Percentiles rank a stretch among this genome's conserved stretches.
Evolutionary conservation across 352 stramenopile species (phyloP).

Genomic region (Plasmopara muralis): DNA sequence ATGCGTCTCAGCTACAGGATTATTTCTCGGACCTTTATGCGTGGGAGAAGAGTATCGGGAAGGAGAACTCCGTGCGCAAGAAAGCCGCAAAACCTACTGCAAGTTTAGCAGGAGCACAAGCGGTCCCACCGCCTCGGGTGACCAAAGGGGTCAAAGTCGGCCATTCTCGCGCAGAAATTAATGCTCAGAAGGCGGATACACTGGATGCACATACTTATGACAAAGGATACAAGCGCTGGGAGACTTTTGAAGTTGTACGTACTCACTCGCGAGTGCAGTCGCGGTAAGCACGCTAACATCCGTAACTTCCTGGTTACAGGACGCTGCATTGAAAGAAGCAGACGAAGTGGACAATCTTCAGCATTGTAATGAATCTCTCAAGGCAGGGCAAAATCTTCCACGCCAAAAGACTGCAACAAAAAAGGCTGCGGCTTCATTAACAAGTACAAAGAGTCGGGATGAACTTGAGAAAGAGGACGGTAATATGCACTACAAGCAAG

Average conservation of each 20-base stretch:
- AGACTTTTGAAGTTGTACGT: conserved; percentile 81
- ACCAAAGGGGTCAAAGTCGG: conserved; percentile 3
- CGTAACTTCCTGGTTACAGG: conserved; percentile 18
- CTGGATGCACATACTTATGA: conserved; percentile 80
- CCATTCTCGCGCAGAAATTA: neutral
- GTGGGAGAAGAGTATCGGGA: conserved; percentile 69
- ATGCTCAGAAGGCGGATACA: conserved; percentile 13
- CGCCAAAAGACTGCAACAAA: conserved; percentile 7
- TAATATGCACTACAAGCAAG: conserved; percentile 87
- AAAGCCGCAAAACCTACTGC: conserved; percentile 11
- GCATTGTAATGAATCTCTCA: neutral
- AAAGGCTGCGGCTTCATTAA: neutral
- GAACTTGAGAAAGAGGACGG: conserved; percentile 86
- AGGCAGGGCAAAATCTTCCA: neutral
- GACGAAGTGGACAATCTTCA: conserved; percentile 14
- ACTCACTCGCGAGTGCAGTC: neutral
- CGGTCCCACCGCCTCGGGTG: conserved; percentile 20
- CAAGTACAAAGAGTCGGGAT: conserved; percentile 30
- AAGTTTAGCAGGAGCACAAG: neutral
- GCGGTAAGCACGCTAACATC: neutral
- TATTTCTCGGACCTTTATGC: conserved; percentile 71
- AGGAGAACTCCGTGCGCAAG: conserved; percentile 42
- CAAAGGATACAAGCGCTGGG: conserved; percentile 88
- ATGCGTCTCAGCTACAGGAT: conserved; percentile 68
- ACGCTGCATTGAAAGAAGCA: conserved; percentile 40